A percentile compares a stretch with the other conserved stretches of the same genome.
These are phyloP conservation scores for Calonectria fujianensis DNA, from an alignment of 2,329 filamentous ascomycete genomes.

Conservation along the genomic window DNA sequence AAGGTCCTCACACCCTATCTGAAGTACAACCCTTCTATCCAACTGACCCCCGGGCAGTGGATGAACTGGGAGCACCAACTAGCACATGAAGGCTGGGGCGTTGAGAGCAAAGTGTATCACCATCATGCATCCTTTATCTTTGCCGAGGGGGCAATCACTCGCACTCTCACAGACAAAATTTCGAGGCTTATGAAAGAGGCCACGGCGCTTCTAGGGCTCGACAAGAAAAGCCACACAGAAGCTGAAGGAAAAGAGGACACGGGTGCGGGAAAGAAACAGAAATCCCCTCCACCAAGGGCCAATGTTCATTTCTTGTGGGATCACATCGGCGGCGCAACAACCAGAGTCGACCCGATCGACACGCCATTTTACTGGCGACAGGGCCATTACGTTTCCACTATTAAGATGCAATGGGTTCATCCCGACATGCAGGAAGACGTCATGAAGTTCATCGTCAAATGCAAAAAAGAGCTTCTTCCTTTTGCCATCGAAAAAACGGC, in stretches of 20 bases:
- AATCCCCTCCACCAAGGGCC: background rate
- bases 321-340: background rate
- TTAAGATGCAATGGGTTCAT: constrained; percentile 5
- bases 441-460: background rate
- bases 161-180: background rate
- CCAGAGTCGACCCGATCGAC: background rate
- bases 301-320: constrained; percentile 14
- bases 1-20: background rate
- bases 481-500: background rate
- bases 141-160: background rate
- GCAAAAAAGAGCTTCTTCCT: background rate
- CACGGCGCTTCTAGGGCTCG: background rate
- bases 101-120: background rate
- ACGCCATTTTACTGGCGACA: constrained; percentile 9
- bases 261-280: background rate
- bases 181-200: background rate
- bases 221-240: background rate
- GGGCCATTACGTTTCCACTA: constrained; percentile 2
- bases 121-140: constrained; percentile 7
- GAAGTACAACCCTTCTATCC: background rate
- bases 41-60: background rate
- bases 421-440: background rate
- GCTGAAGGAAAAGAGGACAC: background rate
- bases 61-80: background rate
- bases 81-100: background rate